These are phyloP conservation scores for Fusarium dimerum DNA, from an alignment of 2,329 filamentous ascomycete species.

Conservation along the genomic window DNA sequence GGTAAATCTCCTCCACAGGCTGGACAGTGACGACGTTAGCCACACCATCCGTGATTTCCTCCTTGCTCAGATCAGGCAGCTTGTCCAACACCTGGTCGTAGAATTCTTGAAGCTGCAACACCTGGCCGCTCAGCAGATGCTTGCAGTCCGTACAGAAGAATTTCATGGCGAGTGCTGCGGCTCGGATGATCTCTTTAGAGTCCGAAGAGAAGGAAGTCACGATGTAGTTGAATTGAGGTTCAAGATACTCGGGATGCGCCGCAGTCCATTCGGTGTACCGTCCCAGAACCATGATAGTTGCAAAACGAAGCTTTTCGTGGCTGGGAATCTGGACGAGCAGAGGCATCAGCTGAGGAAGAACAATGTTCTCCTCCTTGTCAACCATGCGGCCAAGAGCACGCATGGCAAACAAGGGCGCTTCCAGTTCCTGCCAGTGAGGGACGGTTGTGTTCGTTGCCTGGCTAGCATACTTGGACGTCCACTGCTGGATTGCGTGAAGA, in stretches of 20 bases:
- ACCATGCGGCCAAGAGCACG: constrained; percentile 97
- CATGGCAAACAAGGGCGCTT: constrained; percentile 93
- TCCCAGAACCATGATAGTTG: constrained; percentile 95
- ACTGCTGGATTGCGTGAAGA: constrained; percentile 79
- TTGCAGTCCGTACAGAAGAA: constrained; percentile 97
- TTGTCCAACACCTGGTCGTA: constrained; percentile 88
- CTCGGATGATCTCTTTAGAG: constrained; percentile 87
- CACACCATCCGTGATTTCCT: constrained; percentile 95
- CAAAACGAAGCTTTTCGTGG: constrained; percentile 97
- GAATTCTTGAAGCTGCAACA: constrained; percentile 84
- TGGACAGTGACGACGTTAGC: constrained; percentile 89
- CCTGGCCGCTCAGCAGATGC: constrained; percentile 79
- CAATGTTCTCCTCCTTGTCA: constrained; percentile 79
- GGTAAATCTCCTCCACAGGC: constrained; percentile 76
- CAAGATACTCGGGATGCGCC: constrained; percentile 86
- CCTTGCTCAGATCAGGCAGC: constrained; percentile 82
- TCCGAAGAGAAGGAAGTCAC: constrained; percentile 87
- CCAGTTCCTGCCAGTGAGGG: constrained; percentile 93
- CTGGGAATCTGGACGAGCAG: constrained; percentile 91
- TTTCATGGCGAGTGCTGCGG: constrained; percentile 90
- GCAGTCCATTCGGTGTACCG: constrained; percentile 98
- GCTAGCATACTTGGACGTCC: constrained; percentile 80
- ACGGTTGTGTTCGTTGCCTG: constrained; percentile 74
- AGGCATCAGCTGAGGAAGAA: constrained; percentile 89
- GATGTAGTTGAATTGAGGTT: constrained; percentile 93